These are phyloP conservation scores for Aspergillus wentii DNA, from an alignment of 495 filamentous ascomycete species.

Conservation along the genomic window DNA sequence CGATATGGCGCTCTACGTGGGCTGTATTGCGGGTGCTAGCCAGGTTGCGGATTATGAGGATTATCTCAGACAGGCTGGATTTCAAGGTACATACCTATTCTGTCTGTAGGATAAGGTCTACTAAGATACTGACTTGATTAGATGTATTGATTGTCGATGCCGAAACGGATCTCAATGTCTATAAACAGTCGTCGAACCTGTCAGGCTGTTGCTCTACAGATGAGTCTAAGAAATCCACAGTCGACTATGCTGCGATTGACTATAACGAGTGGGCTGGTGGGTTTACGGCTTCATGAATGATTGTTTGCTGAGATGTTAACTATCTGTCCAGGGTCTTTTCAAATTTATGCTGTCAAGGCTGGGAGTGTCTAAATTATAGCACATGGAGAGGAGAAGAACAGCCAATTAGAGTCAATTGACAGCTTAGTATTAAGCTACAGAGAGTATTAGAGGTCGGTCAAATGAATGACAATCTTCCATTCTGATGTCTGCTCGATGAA, in stretches of 20 bases:
- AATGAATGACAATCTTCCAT: too few species aligned
- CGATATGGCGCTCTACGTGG: slow-evolving; percentile 51
- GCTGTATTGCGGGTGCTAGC: slow-evolving; percentile 58
- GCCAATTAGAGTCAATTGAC: too few species aligned
- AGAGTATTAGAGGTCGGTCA: too few species aligned
- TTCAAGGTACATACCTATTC: slow-evolving; percentile 37
- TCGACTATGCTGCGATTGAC: slow-evolving; percentile 2
- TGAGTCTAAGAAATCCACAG: slow-evolving; percentile 1
- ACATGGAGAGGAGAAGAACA: too few species aligned
- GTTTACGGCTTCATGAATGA: background rate
- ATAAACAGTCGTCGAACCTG: slow-evolving; percentile 21
- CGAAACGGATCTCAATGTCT: slow-evolving; percentile 53
- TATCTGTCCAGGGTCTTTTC: background rate
- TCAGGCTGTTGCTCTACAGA: background rate
- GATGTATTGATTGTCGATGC: slow-evolving; percentile 51
- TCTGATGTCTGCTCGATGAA: too few species aligned
- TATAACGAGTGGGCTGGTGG: slow-evolving; percentile 11
- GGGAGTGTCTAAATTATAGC: too few species aligned
- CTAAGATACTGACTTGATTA: slow-evolving; percentile 14
- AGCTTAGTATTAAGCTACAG: too few species aligned
- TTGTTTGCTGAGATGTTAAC: background rate
- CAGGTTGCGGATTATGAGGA: slow-evolving; percentile 48
- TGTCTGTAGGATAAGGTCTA: background rate
- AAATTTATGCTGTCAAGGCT: background rate
- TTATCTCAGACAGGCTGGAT: slow-evolving; percentile 50